Evolutionary conservation across 2,329 filamentous ascomycete genomes (phyloP).

Genomic region (Neofusicoccum laricinum): DNA sequence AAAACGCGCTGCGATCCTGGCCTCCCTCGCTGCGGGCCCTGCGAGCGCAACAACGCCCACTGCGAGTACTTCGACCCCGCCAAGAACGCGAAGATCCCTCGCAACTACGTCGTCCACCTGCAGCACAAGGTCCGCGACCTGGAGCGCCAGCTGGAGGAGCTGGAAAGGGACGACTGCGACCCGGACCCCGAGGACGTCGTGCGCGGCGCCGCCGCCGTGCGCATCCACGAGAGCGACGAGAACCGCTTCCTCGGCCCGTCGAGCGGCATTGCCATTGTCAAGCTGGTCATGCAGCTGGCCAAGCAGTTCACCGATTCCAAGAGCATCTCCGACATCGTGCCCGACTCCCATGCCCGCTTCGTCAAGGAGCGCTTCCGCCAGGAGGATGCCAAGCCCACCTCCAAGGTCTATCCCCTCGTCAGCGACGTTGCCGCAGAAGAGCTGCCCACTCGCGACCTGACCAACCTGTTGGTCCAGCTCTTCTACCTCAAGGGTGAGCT

Average conservation of each 20-base stretch:
- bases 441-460: constrained; percentile 70
- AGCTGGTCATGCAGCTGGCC: constrained; percentile 92
- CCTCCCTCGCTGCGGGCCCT: constrained; percentile 85
- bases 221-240: constrained; percentile 81
- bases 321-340: constrained; percentile 88
- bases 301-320: constrained; percentile 90
- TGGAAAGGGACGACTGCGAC: constrained; percentile 70
- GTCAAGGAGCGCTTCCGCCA: constrained; percentile 66
- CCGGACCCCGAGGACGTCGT: constrained; percentile 80
- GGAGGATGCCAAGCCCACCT: constrained; percentile 64
- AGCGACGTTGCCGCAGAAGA: constrained; percentile 76
- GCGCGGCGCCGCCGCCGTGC: constrained; percentile 79
- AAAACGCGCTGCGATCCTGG: constrained; percentile 96
- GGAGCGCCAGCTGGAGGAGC: constrained; percentile 75
- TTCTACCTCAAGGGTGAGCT: constrained; percentile 77
- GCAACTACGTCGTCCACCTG: constrained; percentile 87
- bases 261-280: constrained; percentile 92
- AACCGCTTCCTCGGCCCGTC: constrained; percentile 88
- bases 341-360: constrained; percentile 65
- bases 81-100: constrained; percentile 80
- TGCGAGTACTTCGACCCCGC: constrained; percentile 96
- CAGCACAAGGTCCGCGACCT: constrained; percentile 81
- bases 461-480: constrained; percentile 76
- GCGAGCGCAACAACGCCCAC: constrained; percentile 82
- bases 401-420: constrained; percentile 85